Conservation (phyloP, 2,329 filamentous ascomycete species). For the Trichophyton verrucosum region DNA sequence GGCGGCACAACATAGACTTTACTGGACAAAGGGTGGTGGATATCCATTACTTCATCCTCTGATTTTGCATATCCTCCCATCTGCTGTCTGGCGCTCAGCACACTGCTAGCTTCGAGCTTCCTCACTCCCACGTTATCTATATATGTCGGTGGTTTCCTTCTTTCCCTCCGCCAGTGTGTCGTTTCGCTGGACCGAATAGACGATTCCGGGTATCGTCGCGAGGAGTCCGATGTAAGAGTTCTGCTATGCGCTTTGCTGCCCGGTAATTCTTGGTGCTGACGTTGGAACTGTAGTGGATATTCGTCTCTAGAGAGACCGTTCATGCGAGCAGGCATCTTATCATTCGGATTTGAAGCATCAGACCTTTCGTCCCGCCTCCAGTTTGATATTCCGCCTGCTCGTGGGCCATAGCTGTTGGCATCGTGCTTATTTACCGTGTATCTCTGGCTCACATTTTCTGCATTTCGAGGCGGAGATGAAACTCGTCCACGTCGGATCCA, state of each 20-base stretch:
- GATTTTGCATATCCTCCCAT: neutral
- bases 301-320: neutral
- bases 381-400: neutral
- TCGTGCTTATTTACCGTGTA: neutral
- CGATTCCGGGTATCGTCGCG: too few species aligned
- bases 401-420: neutral
- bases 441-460: neutral
- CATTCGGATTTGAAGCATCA: neutral
- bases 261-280: neutral
- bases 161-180: neutral
- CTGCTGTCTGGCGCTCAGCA: neutral
- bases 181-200: too few species aligned
- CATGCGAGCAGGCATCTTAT: neutral
- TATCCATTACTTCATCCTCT: neutral
- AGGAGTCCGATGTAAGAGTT: too few species aligned
- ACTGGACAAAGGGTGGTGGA: neutral
- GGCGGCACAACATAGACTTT: constrained; percentile 21
- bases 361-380: neutral
- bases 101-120: neutral
- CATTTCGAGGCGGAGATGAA: neutral
- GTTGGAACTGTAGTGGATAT: too few species aligned
- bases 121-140: neutral
- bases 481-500: neutral
- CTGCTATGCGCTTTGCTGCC: too few species aligned
- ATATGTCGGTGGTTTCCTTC: neutral